Evolutionary conservation across 257 asterid genomes (phyloP), one percentile per base, ranked within the genome.

Genomic region (Perilla frutescens): DNA sequence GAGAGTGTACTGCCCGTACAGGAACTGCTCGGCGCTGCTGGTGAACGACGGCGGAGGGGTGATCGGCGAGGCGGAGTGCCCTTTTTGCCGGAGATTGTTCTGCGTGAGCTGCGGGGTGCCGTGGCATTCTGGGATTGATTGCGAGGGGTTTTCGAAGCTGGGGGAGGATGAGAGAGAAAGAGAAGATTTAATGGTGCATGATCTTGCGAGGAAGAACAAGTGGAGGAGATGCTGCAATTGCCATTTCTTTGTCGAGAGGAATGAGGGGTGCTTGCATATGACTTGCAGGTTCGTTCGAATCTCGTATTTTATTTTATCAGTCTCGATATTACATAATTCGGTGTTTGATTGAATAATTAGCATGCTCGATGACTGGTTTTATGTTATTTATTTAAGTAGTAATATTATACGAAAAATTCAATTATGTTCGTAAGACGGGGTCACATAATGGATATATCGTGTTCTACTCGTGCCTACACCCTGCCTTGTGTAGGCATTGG

Each of bases 141-240:
- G 96, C 12, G 79, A 68, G 11, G 91, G 80, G 74, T 80, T 74
- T 57, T 11, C 20, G 72, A 26, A 3, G 48, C 1, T 85, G 76
- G 47, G 66, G 15, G 47, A 36, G 66, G 72, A 75, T 44, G 89
- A 84, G 71, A 83, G 86, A 12, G 81, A 41, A 20, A 57, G 41
- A 3, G 87, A 79, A 1, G 95, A 88, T 75, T 1, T 80, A 1
- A 70, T 78, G 90, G 44, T 85, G 77, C 77, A 45, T 57, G 76
- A 75, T 57, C 82, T 83, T 12, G 92, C 88, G 1, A 77, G 79
- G 84, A 32, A 43, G 34, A 67, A 79, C 8, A 72, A 72, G 26
- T 87, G 90, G 92, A 70, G 48, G 85, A 83, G 87, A 56, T 87
- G 90, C 45, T 77, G 81, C 0, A 7, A 10, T 0, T 87, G 90